Conservation (phyloP, 2,329 filamentous ascomycete genomes). For the Stemphylium lycopersici region DNA sequence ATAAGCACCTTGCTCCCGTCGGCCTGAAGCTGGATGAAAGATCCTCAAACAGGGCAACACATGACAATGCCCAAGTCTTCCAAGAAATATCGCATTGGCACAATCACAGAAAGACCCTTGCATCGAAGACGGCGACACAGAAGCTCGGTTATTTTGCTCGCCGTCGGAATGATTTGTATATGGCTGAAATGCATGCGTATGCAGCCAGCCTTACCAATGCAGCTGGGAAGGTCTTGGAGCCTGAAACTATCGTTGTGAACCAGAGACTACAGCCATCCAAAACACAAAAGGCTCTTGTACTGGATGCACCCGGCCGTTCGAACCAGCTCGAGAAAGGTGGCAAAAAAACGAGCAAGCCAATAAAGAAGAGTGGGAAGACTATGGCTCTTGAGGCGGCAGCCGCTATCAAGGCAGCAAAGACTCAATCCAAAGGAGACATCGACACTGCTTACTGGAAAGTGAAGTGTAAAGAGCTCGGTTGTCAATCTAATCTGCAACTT, state of each 20-base stretch:
- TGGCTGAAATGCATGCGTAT: slow-evolving; percentile 24
- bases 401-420: slow-evolving; percentile 7
- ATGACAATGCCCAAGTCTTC: neutral
- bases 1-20: slow-evolving; percentile 1
- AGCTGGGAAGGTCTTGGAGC: slow-evolving; percentile 21
- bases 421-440: slow-evolving; percentile 7
- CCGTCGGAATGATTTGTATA: slow-evolving; percentile 22
- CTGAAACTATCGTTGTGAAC: slow-evolving; percentile 25
- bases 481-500: slow-evolving; percentile 4
- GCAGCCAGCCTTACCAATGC: slow-evolving; percentile 23
- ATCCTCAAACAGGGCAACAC: neutral
- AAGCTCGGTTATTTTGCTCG: slow-evolving; percentile 18
- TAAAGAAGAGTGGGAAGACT: slow-evolving; percentile 8
- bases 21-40: neutral
- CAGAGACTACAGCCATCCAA: slow-evolving; percentile 17
- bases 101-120: slow-evolving; percentile 28
- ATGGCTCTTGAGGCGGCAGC: slow-evolving; percentile 9
- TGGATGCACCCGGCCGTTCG: neutral
- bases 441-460: slow-evolving; percentile 7
- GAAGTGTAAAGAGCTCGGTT: slow-evolving; percentile 7
- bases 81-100: slow-evolving; percentile 3
- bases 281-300: slow-evolving; percentile 11
- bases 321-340: neutral
- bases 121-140: slow-evolving; percentile 36
- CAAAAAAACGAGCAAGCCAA: slow-evolving; percentile 5